These are phyloP conservation scores for Barnettozyma pratensis DNA, from an alignment of 805 yeast species.

Conservation along the genomic window DNA sequence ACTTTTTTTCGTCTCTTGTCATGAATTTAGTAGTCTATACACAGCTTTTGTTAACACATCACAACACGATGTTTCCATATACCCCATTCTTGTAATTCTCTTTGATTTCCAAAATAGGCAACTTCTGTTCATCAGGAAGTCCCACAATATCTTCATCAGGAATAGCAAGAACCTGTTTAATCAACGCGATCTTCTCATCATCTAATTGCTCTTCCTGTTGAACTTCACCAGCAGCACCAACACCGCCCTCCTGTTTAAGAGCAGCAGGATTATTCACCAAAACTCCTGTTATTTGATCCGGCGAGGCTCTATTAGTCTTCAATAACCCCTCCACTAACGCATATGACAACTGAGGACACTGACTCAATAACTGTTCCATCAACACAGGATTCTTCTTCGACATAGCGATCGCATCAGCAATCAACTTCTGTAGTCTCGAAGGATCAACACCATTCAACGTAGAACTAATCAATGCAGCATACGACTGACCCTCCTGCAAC, in stretches of 20 bases:
- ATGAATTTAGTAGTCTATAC: not conserved
- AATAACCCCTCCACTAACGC: constrained; percentile 74
- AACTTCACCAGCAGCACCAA: not conserved
- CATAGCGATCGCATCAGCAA: constrained; percentile 58
- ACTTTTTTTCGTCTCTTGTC: not conserved
- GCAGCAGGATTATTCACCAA: constrained; percentile 13
- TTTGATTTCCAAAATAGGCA: constrained; percentile 22
- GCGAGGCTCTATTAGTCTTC: constrained; percentile 13
- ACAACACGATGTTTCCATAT: constrained; percentile 15
- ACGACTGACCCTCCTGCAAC: constrained; percentile 28
- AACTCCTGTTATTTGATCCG: constrained; percentile 33
- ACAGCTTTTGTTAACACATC: not conserved
- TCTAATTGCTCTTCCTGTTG: constrained; percentile 19
- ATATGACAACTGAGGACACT: constrained; percentile 77
- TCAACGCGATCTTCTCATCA: constrained; percentile 38
- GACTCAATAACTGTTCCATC: constrained; percentile 54
- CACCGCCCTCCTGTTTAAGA: no score
- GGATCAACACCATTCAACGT: constrained; percentile 44
- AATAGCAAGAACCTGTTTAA: constrained; percentile 47
- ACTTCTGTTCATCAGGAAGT: constrained; percentile 47
- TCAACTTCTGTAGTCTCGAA: constrained; percentile 40
- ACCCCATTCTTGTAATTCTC: constrained; percentile 25
- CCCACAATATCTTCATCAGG: constrained; percentile 45
- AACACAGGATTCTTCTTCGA: constrained; percentile 49
- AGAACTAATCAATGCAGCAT: constrained; percentile 36